These are phyloP conservation scores for Puccinia novopanici DNA, from an alignment of 1,284 basidiomycete species.

Conservation along the genomic window DNA sequence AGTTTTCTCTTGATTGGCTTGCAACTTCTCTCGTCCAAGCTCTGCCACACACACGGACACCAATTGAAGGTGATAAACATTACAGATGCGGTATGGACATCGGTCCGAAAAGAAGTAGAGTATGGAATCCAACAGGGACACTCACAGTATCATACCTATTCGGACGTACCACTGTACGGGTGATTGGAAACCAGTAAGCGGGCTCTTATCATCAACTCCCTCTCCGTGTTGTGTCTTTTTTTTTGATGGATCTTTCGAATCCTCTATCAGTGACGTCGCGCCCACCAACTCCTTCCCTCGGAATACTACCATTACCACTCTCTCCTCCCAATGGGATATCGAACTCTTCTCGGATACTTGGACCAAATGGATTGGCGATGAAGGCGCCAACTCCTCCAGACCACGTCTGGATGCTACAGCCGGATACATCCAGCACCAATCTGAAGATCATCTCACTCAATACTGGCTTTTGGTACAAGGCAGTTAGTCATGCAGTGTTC, in stretches of 20 bases:
- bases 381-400: conserved; percentile 11
- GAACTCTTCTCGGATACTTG: conserved; percentile 46
- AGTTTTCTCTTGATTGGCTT: conserved; percentile 50
- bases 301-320: conserved; percentile 50
- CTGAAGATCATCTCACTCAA: conserved; percentile 51
- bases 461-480: conserved; percentile 51
- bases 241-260: no score
- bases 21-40: not conserved
- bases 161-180: conserved; percentile 54
- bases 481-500: conserved; percentile 23
- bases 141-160: conserved; percentile 45
- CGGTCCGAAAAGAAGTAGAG: conserved; percentile 50
- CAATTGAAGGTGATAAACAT: no score
- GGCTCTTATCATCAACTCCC: no score
- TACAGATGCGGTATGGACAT: conserved; percentile 54
- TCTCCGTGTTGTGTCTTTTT: no score
- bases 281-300: conserved; percentile 58
- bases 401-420: conserved; percentile 41
- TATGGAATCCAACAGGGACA: conserved; percentile 47
- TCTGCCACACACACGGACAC: no score
- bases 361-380: conserved; percentile 40
- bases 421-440: conserved; percentile 44
- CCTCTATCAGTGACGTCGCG: conserved; percentile 58
- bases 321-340: conserved; percentile 48
- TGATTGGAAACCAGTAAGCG: conserved; percentile 58